Evolutionary conservation across 2,329 filamentous ascomycete genomes (phyloP).

Genomic region (Fusarium annulatum): DNA sequence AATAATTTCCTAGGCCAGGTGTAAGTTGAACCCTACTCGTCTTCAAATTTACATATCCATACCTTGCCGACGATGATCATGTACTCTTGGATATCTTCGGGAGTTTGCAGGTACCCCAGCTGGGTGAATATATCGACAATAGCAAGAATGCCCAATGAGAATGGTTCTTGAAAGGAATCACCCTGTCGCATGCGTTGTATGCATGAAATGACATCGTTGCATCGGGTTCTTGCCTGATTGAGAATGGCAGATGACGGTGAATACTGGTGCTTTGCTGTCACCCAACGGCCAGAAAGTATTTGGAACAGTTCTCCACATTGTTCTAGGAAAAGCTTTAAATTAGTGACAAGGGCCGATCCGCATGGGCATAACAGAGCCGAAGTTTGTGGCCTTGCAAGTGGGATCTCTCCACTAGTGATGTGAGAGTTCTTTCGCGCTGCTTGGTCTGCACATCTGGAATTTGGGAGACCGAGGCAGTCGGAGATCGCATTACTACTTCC

Average conservation of each 20-base stretch:
- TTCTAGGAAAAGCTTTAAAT: neutral
- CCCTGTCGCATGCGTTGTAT: neutral
- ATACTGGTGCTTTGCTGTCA: neutral
- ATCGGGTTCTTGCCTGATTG: accelerated
- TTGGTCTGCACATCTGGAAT: no score
- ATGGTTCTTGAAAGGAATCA: neutral
- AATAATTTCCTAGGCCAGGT: accelerated
- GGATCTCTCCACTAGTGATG: no score
- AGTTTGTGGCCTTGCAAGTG: no score
- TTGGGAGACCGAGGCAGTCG: no score
- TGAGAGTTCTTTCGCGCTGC: no score
- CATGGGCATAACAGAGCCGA: neutral
- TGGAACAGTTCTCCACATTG: neutral
- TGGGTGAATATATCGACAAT: neutral
- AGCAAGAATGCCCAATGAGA: accelerated
- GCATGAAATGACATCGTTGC: accelerated
- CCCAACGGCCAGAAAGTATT: neutral
- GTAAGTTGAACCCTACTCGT: no score
- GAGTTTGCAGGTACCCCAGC: neutral
- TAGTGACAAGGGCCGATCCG: neutral
- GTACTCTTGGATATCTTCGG: neutral
- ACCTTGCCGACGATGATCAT: neutral
- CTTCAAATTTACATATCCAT: no score
- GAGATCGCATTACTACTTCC: no score
- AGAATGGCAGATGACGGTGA: neutral